Percentiles rank a stretch among this genome's conserved stretches.
Conservation (phyloP, 2,329 filamentous ascomycete genomes). For the Clarireedia sp. region DNA sequence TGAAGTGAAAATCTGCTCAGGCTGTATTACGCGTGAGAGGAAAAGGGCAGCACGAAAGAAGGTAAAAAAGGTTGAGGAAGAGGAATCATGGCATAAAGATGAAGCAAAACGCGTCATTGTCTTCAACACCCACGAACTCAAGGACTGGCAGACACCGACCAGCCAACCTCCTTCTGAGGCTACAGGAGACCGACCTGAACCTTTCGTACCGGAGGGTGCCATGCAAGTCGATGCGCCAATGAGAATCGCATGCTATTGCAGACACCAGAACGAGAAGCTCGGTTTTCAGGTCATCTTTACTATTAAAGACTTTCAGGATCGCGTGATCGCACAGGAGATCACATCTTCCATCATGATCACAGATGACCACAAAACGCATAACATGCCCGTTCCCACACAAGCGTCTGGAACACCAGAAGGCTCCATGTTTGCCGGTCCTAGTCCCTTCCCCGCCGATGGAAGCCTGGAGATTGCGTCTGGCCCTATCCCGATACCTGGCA, state of each 20-base stretch:
- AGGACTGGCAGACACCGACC: constrained; percentile 67
- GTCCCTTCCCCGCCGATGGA: constrained; percentile 32
- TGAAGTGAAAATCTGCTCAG: constrained; percentile 84
- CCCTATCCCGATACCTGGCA: constrained; percentile 24
- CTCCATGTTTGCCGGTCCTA: constrained; percentile 34
- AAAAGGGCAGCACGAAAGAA: constrained; percentile 91
- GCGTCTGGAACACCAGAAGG: constrained; percentile 27
- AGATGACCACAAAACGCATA: constrained; percentile 90
- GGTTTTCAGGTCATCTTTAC: constrained; percentile 94
- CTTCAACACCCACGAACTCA: constrained; percentile 83
- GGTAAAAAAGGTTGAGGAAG: constrained; percentile 85
- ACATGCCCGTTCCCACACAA: constrained; percentile 30
- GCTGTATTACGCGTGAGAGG: constrained; percentile 86
- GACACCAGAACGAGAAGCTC: constrained; percentile 87
- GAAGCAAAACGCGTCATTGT: constrained; percentile 78
- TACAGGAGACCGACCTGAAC: constrained; percentile 37
- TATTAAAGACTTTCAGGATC: constrained; percentile 71
- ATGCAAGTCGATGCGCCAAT: constrained; percentile 81
- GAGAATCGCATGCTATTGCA: constrained; percentile 95
- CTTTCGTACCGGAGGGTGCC: constrained; percentile 47
- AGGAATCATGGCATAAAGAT: constrained; percentile 75
- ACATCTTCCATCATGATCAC: constrained; percentile 92
- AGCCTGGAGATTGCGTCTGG: constrained; percentile 21
- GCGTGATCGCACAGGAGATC: constrained; percentile 74
- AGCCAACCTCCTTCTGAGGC: constrained; percentile 41